Conservation (phyloP, 2,329 filamentous ascomycete species). For the Clarireedia hainanense region DNA sequence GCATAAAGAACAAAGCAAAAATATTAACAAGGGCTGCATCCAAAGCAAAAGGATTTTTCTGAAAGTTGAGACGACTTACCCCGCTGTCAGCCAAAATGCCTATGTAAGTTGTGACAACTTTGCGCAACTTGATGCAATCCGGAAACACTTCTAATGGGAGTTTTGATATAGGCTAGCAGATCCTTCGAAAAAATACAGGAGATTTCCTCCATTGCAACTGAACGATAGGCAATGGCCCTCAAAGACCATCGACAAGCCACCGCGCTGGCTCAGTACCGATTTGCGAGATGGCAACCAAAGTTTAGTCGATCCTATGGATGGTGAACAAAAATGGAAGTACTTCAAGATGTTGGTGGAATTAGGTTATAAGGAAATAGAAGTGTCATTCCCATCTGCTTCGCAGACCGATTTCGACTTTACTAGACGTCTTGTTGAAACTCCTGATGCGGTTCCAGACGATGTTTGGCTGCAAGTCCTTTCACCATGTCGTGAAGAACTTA, state of each 20-base stretch:
- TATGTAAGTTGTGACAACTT: constrained; percentile 12
- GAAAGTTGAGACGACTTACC: constrained; percentile 1
- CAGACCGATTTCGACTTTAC: constrained; percentile 97
- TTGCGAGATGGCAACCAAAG: constrained; percentile 92
- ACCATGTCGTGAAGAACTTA: constrained; percentile 86
- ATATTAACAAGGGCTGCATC: background rate
- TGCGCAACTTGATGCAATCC: background rate
- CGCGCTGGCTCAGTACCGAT: constrained; percentile 85
- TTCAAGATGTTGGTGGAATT: constrained; percentile 90
- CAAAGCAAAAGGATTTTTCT: background rate
- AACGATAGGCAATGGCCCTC: constrained; percentile 39
- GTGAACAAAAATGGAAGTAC: constrained; percentile 89
- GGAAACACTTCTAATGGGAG: background rate
- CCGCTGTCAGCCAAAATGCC: constrained; percentile 15
- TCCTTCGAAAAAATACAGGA: constrained; percentile 69
- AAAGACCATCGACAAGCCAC: constrained; percentile 66
- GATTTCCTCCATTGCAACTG: constrained; percentile 53
- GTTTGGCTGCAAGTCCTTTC: constrained; percentile 89
- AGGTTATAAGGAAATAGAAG: constrained; percentile 96
- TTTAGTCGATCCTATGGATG: constrained; percentile 89
- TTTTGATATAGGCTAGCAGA: constrained; percentile 55
- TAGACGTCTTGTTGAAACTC: constrained; percentile 74
- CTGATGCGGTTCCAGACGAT: constrained; percentile 76
- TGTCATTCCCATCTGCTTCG: constrained; percentile 90
- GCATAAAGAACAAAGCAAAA: background rate